Evolutionary conservation across 2,329 filamentous ascomycete species (phyloP), one percentile per base, ranked within the genome.

Genomic region (Fusarium continuum): DNA sequence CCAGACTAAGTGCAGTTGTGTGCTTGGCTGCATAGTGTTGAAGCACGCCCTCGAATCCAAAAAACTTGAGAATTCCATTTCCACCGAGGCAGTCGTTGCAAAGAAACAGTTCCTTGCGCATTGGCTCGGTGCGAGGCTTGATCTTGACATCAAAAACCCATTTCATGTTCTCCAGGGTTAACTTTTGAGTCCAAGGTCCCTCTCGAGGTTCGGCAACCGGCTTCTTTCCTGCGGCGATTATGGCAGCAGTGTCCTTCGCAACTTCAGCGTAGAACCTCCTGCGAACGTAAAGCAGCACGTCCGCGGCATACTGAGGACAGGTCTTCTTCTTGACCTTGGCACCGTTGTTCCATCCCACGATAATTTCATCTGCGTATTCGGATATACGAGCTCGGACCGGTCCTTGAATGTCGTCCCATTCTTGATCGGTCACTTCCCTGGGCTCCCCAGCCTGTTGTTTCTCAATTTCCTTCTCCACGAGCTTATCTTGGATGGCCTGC

Each of bases 21-120:
- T 95, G 92, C 74, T 94, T 95, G 34, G 91, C 90, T 54, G 90
- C 91, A 72, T 88, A 94, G 74, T 96, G 92, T 72, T 95, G 91
- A 39, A 94, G 85, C 23, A 94, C 86, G 8, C 88, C 88, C 75
- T 94, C 90, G 63, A 95, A 91, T 0, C 88, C 88, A 68, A 91
- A 94, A 52, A 84, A 84, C 73, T 91, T 92, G 40, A 79, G 77
- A 65, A 83, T 86, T 44, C 80, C 80, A 41, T 88, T 85, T 9
- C 49, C 56, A 29, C 56, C 56, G 5, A 46, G 35, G 73, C 90
- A 93, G 25, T 81, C 84, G 67, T 86, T 88, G 77, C 91, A 95
- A 54, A 91, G 82, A 74, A 95, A 95, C 9, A 93, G 77, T 51
- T 93, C 90, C 70, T 88, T 90, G 66, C 87, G 82, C 67, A 83